Percentiles rank a stretch among this genome's conserved stretches.
phyloP scores from a whole-genome alignment of 1,284 basidiomycete genomes.

The Apiotrichum mycotoxinovorans region DNA sequence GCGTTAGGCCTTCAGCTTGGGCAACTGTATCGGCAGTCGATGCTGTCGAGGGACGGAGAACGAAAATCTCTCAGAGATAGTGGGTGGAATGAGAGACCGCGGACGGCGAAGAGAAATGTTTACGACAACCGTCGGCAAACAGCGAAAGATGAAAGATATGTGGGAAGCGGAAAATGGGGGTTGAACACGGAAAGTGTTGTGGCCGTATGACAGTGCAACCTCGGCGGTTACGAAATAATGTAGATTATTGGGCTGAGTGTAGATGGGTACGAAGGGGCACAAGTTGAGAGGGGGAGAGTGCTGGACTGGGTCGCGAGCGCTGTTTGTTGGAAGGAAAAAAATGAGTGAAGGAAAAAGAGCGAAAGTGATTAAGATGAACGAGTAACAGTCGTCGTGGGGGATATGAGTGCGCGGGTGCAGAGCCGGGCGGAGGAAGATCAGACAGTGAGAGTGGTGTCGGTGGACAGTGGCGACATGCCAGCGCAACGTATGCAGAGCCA shows the following conservation, averaged over 20 bases:
- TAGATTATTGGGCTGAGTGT: too few species aligned
- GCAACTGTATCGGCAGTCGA: neutral
- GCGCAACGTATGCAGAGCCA: too few species aligned
- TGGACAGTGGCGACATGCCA: too few species aligned
- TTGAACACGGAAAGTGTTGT: constrained; percentile 12
- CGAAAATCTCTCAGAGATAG: neutral
- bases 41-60: neutral
- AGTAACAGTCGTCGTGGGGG: too few species aligned
- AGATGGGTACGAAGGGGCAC: constrained; percentile 7
- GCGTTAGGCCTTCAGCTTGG: constrained; percentile 41
- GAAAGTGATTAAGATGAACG: neutral
- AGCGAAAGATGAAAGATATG: neutral
- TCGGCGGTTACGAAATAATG: too few species aligned
- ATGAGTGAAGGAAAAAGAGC: neutral
- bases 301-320: constrained; percentile 95
- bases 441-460: too few species aligned
- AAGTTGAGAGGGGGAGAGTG: constrained; percentile 56
- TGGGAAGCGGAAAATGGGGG: neutral
- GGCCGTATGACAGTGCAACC: constrained; percentile 20
- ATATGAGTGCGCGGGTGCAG: too few species aligned
- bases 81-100: neutral
- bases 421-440: too few species aligned
- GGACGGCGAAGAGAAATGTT: neutral
- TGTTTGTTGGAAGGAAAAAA: constrained; percentile 38
- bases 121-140: neutral